Evolutionary conservation across 495 filamentous ascomycete species (phyloP), one percentile per base, ranked within the genome.

Genomic region (Friedmanniomyces simplex): DNA sequence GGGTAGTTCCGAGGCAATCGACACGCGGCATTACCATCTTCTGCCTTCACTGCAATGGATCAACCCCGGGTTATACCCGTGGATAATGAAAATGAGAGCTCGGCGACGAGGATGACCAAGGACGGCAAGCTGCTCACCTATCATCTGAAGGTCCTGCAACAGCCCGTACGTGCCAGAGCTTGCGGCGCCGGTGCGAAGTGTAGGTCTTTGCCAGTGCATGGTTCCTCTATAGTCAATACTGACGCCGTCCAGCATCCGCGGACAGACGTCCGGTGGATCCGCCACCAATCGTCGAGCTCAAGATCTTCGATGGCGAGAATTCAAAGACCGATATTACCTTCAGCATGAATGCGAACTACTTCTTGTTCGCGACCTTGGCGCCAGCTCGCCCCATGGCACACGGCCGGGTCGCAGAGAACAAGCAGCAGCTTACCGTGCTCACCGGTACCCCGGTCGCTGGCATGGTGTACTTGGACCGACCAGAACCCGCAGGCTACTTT

Each of bases 201-300:
- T 94, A 77, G 68, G 89, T 72, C n/a, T n/a, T n/a, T n/a, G n/a
- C n/a, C n/a, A n/a, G n/a, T n/a, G n/a, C n/a, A n/a, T n/a, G n/a
- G 24, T 42, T 39, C 59, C 28, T 45, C 12, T 39, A 37, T 39
- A 11, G 24, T 20, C 30, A n/a, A 45, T 52, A 59, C 52, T 66
- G 58, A 54, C 10, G 1, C 13, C 10, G 10, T 34, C 39, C 61
- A 96, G 90, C 91, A 36, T 95, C 91, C 58, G 90, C 93, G 63
- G 93, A 98, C 71, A 86, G 93, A 64, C 88, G 93, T 50, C 93
- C 93, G 7, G 93, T 98, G 58, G 91, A 98, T 71, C 91, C 93
- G 56, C 93, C 93, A 20, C 93, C 93, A 8, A 91, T 98, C 34
- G 89, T 97, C n/a, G 88, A 94, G 70, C 72, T 98, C 52, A 86